These are phyloP conservation scores for Stylonectria norvegica DNA, from an alignment of 2,329 filamentous ascomycete species.

Conservation along the genomic window DNA sequence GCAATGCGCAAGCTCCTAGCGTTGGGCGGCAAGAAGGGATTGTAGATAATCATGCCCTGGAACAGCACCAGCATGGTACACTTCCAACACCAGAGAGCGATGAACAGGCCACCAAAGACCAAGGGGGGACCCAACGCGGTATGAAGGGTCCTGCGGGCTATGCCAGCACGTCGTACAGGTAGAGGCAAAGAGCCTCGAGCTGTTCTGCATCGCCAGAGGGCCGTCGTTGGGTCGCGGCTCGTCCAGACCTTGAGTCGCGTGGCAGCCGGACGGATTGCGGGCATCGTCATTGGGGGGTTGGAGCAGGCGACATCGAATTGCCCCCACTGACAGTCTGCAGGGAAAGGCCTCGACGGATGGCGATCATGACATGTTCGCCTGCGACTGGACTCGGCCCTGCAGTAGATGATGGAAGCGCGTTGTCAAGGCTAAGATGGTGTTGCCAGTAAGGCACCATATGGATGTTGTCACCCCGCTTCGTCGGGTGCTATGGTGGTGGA, in stretches of 20 bases:
- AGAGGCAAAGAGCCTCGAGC: slow-evolving; percentile 4
- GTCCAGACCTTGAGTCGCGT: slow-evolving; percentile 14
- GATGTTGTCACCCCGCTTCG: slow-evolving; percentile 6
- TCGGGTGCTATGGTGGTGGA: slow-evolving; percentile 4
- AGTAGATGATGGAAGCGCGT: slow-evolving; percentile 13
- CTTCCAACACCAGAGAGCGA: slow-evolving; percentile 63
- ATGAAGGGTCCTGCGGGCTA: slow-evolving; percentile 26
- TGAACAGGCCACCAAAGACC: slow-evolving; percentile 62
- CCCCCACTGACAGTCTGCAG: slow-evolving; percentile 1
- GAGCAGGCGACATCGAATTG: slow-evolving; percentile 7
- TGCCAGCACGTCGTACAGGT: slow-evolving; percentile 10
- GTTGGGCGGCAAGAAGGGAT: slow-evolving; percentile 71
- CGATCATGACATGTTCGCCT: slow-evolving; percentile 30
- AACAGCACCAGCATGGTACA: slow-evolving; percentile 73
- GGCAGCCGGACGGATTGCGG: slow-evolving; percentile 20
- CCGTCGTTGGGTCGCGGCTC: slow-evolving; percentile 1
- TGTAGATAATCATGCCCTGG: slow-evolving; percentile 81
- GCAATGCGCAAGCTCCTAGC: slow-evolving; percentile 63
- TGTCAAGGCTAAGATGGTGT: slow-evolving; percentile 17
- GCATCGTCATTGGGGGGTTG: slow-evolving; percentile 22
- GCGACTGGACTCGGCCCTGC: slow-evolving; percentile 26
- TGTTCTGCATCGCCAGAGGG: not conserved
- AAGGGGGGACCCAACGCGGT: slow-evolving; percentile 57
- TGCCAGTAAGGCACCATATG: slow-evolving; percentile 16
- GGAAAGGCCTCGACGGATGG: slow-evolving; percentile 8